phyloP scores from a whole-genome alignment of 2,329 filamentous ascomycete genomes.

The Cladosporium phlei region DNA sequence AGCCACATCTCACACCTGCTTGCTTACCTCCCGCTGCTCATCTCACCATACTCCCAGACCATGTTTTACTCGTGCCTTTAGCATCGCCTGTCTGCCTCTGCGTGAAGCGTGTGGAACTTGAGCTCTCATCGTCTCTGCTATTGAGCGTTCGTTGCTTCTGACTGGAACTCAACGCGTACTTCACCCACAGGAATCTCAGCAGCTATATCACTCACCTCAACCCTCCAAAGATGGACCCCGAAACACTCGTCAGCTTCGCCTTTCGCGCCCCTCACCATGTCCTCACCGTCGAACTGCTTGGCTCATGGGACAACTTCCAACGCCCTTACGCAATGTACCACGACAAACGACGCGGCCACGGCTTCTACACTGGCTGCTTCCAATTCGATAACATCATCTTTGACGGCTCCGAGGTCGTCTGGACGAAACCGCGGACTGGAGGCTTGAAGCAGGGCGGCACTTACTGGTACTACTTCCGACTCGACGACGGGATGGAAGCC shows the following conservation, averaged over 20 bases:
- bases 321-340: slow-evolving; percentile 74
- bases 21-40: not conserved
- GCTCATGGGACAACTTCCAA: slow-evolving; percentile 93
- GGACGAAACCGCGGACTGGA: slow-evolving; percentile 59
- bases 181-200: too few species aligned
- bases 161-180: not conserved
- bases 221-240: slow-evolving; percentile 7
- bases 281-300: slow-evolving; percentile 71
- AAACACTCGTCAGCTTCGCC: slow-evolving; percentile 35
- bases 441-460: slow-evolving; percentile 87
- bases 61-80: not conserved
- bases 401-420: slow-evolving; percentile 60
- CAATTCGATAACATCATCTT: slow-evolving; percentile 80
- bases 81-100: not conserved
- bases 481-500: slow-evolving; percentile 72
- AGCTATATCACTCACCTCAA: too few species aligned
- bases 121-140: not conserved
- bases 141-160: not conserved
- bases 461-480: slow-evolving; percentile 95
- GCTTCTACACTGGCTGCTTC: slow-evolving; percentile 84
- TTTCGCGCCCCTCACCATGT: slow-evolving; percentile 46
- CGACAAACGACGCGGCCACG: slow-evolving; percentile 67
- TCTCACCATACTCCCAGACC: not conserved
- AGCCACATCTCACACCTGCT: not conserved
- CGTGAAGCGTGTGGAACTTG: too few species aligned